Evolutionary conservation across 2,329 filamentous ascomycete genomes (phyloP).

Genomic region (Truncatella angustata): DNA sequence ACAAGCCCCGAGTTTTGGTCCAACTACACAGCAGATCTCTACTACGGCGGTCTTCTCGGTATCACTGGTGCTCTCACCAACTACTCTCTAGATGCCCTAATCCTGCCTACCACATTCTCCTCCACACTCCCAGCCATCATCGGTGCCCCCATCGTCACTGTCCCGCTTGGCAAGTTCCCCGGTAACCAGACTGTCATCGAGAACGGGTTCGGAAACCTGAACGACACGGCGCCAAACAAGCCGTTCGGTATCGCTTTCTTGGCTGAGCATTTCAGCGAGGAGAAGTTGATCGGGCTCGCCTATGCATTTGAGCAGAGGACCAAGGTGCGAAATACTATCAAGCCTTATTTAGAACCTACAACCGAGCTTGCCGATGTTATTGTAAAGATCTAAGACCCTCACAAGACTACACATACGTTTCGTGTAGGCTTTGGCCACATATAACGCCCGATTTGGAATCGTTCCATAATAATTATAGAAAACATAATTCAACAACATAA

Average conservation of each 20-base stretch:
- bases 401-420: too few species aligned
- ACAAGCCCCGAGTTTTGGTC: conserved; percentile 55
- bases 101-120: conserved; percentile 54
- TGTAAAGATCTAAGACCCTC: too few species aligned
- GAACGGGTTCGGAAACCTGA: conserved; percentile 47
- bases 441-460: too few species aligned
- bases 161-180: conserved; percentile 54
- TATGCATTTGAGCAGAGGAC: conserved; percentile 68
- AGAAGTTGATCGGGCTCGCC: conserved; percentile 60
- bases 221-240: conserved; percentile 49
- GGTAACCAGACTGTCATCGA: conserved; percentile 44
- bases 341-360: conserved; percentile 27
- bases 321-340: conserved; percentile 23
- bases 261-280: conserved; percentile 60
- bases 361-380: conserved; percentile 28
- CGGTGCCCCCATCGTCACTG: conserved; percentile 59
- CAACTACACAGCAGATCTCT: conserved; percentile 50
- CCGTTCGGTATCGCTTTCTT: conserved; percentile 64
- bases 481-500: too few species aligned
- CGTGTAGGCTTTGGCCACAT: too few species aligned
- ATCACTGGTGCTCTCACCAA: conserved; percentile 58
- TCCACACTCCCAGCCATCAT: conserved; percentile 52
- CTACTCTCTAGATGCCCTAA: conserved; percentile 58
- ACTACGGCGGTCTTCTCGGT: conserved; percentile 56
- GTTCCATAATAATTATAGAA: too few species aligned